These are phyloP conservation scores for Hamamelis virginiana DNA, from an alignment of 164 flowering plant species.

Conservation along the genomic window DNA sequence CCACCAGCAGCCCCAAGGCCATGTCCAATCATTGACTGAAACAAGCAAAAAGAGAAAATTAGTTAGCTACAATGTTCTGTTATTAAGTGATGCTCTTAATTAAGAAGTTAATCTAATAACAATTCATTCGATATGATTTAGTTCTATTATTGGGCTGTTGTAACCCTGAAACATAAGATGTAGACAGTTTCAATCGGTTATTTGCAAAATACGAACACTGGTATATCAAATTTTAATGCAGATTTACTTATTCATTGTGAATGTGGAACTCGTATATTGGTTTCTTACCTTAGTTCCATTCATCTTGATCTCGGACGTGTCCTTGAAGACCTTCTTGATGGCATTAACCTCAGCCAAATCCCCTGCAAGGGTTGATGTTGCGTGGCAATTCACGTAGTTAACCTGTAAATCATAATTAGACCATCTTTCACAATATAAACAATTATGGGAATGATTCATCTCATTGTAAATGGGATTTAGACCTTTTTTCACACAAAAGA, in stretches of 20 bases:
- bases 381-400: slow-evolving; percentile 67
- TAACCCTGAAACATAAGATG: too few species aligned
- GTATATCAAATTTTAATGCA: too few species aligned
- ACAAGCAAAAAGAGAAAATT: neutral
- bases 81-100: too few species aligned
- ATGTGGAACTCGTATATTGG: neutral
- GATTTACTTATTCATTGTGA: too few species aligned
- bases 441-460: neutral
- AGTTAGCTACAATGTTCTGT: too few species aligned
- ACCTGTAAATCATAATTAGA: slow-evolving; percentile 36
- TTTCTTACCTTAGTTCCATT: slow-evolving; percentile 60
- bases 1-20: slow-evolving; percentile 75
- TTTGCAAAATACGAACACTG: too few species aligned
- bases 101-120: too few species aligned
- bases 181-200: too few species aligned
- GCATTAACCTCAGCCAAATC: slow-evolving; percentile 73
- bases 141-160: too few species aligned
- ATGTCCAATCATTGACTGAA: slow-evolving; percentile 75
- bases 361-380: slow-evolving; percentile 69
- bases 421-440: neutral
- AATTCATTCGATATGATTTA: too few species aligned
- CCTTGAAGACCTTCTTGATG: slow-evolving; percentile 57
- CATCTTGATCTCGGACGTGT: slow-evolving; percentile 67
- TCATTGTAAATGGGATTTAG: neutral
- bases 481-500: too few species aligned